Evolutionary conservation across 331 rosid species (phyloP).

Genomic region (Dryas integrifolia): DNA sequence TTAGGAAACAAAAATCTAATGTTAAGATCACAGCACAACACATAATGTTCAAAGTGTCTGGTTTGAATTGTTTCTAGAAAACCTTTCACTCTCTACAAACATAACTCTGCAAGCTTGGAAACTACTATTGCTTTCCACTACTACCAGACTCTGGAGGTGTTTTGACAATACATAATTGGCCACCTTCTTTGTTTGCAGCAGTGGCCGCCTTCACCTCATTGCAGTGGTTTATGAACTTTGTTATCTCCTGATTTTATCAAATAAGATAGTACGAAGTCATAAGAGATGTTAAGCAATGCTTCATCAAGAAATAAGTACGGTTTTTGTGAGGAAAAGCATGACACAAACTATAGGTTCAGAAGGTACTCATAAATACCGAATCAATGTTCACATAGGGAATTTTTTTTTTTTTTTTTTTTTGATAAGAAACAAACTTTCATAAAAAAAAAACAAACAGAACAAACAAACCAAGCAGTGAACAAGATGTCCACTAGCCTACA

Average conservation of each 20-base stretch:
- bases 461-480: too few species aligned
- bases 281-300: slow-evolving; percentile 3
- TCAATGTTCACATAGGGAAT: too few species aligned
- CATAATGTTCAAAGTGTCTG: background rate
- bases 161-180: slow-evolving; percentile 70
- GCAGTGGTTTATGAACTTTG: slow-evolving; percentile 86
- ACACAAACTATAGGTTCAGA: background rate
- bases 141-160: slow-evolving; percentile 28
- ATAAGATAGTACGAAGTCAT: background rate
- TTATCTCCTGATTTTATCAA: slow-evolving; percentile 61
- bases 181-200: slow-evolving; percentile 83
- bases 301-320: background rate
- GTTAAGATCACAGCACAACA: background rate
- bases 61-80: background rate
- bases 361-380: background rate
- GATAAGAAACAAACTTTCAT: too few species aligned
- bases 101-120: background rate
- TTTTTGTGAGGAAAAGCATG: background rate
- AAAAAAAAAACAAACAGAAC: too few species aligned
- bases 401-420: too few species aligned
- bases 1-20: background rate
- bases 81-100: background rate
- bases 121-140: slow-evolving; percentile 35
- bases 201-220: slow-evolving; percentile 88
- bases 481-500: too few species aligned